A percentile compares a stretch with the other conserved stretches of the same genome.
Conservation (phyloP, 371 early-diverging fungal species). For the Parasitella parasitica region DNA sequence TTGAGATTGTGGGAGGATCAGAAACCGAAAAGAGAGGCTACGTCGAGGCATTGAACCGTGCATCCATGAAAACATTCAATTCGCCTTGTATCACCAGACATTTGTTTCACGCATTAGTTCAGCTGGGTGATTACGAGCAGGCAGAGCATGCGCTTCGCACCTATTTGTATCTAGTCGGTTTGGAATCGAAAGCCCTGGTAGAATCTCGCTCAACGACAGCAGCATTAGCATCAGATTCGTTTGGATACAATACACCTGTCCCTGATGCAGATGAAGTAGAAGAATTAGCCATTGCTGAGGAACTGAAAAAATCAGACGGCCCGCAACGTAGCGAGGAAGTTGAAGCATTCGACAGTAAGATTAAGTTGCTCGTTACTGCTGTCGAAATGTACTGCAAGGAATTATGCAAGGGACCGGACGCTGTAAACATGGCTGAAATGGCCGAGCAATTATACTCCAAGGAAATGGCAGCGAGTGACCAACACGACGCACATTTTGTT, state of each 20-base stretch:
- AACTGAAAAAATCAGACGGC: background rate
- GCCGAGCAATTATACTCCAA: slow-evolving; percentile 28
- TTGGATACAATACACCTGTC: slow-evolving; percentile 18
- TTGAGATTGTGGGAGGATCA: slow-evolving; percentile 45
- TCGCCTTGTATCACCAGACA: slow-evolving; percentile 69
- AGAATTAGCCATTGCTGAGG: background rate
- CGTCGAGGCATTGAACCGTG: slow-evolving; percentile 58
- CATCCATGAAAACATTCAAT: slow-evolving; percentile 66
- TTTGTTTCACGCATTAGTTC: slow-evolving; percentile 53
- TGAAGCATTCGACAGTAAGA: slow-evolving; percentile 33
- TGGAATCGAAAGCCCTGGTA: slow-evolving; percentile 24
- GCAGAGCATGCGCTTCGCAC: slow-evolving; percentile 64
- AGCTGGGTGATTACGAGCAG: slow-evolving; percentile 71
- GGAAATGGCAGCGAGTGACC: slow-evolving; percentile 10
- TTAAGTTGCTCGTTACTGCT: slow-evolving; percentile 44
- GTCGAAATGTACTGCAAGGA: slow-evolving; percentile 49
- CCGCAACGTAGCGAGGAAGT: slow-evolving; percentile 29
- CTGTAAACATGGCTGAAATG: slow-evolving; percentile 48
- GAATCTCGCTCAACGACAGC: slow-evolving; percentile 21
- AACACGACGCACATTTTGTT: background rate
- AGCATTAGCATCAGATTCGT: slow-evolving; percentile 24
- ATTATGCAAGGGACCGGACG: slow-evolving; percentile 37
- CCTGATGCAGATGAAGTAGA: slow-evolving; percentile 4
- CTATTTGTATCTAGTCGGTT: slow-evolving; percentile 56
- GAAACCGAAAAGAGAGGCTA: slow-evolving; percentile 15